Conservation (phyloP, 2,329 filamentous ascomycete genomes). For the Venturia oleaginea region DNA sequence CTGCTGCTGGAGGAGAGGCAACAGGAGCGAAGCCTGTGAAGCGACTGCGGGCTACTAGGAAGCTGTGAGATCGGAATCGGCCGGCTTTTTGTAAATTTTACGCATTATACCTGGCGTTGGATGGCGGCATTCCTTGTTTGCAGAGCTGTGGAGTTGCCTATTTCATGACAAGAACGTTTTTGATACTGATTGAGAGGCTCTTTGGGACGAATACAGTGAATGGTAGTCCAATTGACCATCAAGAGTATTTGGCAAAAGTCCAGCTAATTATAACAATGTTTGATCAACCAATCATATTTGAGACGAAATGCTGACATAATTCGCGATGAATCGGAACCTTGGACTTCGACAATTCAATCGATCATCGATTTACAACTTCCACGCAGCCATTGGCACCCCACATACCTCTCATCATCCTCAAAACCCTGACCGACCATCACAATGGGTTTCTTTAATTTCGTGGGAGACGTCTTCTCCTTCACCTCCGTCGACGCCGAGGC, state of each 20-base stretch:
- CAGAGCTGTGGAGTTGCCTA: not conserved
- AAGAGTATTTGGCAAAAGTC: not conserved
- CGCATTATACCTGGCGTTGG: slow-evolving; percentile 7
- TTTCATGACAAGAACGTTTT: not conserved
- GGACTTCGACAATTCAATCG: not conserved
- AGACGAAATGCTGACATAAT: too few species aligned
- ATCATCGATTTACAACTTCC: not conserved
- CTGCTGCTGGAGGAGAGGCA: not conserved
- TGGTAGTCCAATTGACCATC: not conserved
- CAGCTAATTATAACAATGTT: too few species aligned
- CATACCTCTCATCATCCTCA: slow-evolving; percentile 14
- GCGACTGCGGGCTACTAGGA: not conserved
- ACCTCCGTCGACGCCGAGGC: slow-evolving; percentile 37
- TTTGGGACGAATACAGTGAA: not conserved
- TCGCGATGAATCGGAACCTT: not conserved
- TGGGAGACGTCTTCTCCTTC: slow-evolving; percentile 53
- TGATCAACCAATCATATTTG: not conserved
- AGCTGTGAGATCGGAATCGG: not conserved
- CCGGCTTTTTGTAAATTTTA: not conserved
- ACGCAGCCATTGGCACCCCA: slow-evolving; percentile 11
- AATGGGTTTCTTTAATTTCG: slow-evolving; percentile 58
- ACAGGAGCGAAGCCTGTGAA: not conserved
- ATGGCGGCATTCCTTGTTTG: not conserved
- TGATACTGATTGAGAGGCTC: not conserved
- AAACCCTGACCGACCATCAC: slow-evolving; percentile 28